Conservation (phyloP, 768 basidiomycete genomes). For the Xerocomellus dryophilus region DNA sequence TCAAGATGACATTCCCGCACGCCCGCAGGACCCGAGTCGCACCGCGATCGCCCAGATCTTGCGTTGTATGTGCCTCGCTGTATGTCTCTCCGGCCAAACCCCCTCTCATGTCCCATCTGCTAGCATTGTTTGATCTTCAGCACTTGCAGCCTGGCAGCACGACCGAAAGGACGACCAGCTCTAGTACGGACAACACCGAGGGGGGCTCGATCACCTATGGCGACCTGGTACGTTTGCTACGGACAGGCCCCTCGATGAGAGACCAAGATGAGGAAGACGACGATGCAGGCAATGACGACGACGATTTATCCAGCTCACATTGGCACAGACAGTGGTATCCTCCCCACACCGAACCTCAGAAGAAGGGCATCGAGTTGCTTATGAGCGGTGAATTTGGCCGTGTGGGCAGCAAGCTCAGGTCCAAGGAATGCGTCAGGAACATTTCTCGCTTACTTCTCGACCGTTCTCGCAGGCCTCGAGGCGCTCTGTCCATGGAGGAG, state of each 20-base stretch:
- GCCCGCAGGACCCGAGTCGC: background rate
- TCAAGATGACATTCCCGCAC: constrained; percentile 20
- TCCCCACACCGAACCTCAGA: constrained; percentile 54
- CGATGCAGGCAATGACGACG: constrained; percentile 37
- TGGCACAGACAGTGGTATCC: constrained; percentile 35
- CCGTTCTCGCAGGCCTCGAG: constrained; percentile 36
- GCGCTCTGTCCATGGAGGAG: constrained; percentile 47
- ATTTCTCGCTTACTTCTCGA: constrained; percentile 48
- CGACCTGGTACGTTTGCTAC: constrained; percentile 25
- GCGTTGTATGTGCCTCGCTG: constrained; percentile 23
- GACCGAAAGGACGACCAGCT: constrained; percentile 6
- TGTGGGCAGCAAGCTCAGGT: constrained; percentile 48
- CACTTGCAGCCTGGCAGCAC: constrained; percentile 16
- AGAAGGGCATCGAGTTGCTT: constrained; percentile 61
- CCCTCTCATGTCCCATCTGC: constrained; percentile 2
- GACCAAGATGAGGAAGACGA: constrained; percentile 42
- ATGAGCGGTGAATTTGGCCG: constrained; percentile 79
- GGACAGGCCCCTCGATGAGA: constrained; percentile 7
- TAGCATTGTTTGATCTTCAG: constrained; percentile 32
- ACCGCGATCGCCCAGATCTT: constrained; percentile 27
- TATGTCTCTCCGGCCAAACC: background rate
- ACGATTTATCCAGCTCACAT: constrained; percentile 25
- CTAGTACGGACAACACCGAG: background rate
- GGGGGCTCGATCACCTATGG: constrained; percentile 20
- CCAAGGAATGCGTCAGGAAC: constrained; percentile 42